A percentile compares a stretch with the other conserved stretches of the same genome.
Conservation (phyloP, 148 eudicot genomes). For the Cornus kousa region DNA sequence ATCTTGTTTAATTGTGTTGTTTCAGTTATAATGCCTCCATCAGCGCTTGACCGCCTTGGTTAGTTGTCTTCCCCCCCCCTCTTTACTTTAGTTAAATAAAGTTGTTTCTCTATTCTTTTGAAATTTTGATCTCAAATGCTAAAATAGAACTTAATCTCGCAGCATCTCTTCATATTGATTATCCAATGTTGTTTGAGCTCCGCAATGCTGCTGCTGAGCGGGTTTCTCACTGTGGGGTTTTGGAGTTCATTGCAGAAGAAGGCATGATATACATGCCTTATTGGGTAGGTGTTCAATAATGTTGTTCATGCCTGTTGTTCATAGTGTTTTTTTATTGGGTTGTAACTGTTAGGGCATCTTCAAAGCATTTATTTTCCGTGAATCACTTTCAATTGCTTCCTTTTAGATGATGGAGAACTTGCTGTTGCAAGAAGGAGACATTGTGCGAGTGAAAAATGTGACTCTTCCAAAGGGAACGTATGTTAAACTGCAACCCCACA, state of each 20-base stretch:
- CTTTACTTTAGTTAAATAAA: background rate
- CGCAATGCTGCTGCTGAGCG: slow-evolving; percentile 60
- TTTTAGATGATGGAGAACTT: slow-evolving; percentile 96
- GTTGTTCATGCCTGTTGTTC: background rate
- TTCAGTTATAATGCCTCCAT: slow-evolving; percentile 97
- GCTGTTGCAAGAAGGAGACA: slow-evolving; percentile 91
- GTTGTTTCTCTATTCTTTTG: background rate
- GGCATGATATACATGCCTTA: slow-evolving; percentile 99
- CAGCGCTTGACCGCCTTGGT: slow-evolving; percentile 97
- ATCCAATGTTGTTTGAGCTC: slow-evolving; percentile 90
- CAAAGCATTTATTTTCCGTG: background rate
- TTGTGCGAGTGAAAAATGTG: slow-evolving; percentile 67
- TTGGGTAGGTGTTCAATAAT: slow-evolving; percentile 53
- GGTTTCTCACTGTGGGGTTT: slow-evolving; percentile 90
- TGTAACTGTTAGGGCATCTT: background rate
- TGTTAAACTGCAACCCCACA: slow-evolving; percentile 92
- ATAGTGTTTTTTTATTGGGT: background rate
- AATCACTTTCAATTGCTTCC: background rate
- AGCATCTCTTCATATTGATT: slow-evolving; percentile 92
- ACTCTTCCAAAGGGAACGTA: slow-evolving; percentile 93
- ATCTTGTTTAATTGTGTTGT: slow-evolving; percentile 10
- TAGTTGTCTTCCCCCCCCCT: too few species aligned
- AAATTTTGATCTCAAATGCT: background rate
- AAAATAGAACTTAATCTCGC: slow-evolving; percentile 16
- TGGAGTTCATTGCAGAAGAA: slow-evolving; percentile 98